Evolutionary conservation across 2,329 filamentous ascomycete genomes (phyloP).

Genomic region (Fusarium odoratissimum): DNA sequence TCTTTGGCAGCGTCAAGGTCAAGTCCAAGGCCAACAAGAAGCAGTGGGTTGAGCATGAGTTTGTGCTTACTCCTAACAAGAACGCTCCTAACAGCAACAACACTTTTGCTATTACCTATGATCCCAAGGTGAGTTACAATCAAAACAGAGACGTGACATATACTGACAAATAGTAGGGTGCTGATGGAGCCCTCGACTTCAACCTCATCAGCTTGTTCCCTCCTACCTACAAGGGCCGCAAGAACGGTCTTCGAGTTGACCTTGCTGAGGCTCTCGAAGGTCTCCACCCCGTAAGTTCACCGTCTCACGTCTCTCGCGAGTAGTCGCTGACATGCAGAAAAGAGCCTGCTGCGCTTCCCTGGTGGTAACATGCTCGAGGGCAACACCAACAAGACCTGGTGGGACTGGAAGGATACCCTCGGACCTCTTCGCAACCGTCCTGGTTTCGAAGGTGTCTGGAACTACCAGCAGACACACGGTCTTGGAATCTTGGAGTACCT

Average conservation of each 20-base stretch:
- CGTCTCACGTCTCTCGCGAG: rapidly evolving
- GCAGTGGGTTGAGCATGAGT: constrained; percentile 65
- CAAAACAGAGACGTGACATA: rapidly evolving
- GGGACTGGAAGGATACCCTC: constrained; percentile 66
- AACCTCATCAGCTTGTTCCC: constrained; percentile 70
- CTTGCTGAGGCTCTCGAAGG: constrained; percentile 64
- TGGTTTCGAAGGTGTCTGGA: constrained; percentile 68
- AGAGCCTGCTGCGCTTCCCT: constrained; percentile 71
- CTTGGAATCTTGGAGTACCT: constrained; percentile 73
- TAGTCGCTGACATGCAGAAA: neutral
- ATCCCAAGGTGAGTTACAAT: constrained; percentile 44
- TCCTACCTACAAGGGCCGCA: constrained; percentile 67
- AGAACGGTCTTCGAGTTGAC: constrained; percentile 69
- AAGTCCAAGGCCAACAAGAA: constrained; percentile 53
- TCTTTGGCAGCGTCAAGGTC: constrained; percentile 61
- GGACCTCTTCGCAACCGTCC: constrained; percentile 66
- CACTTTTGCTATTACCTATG: constrained; percentile 65
- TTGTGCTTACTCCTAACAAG: constrained; percentile 55
- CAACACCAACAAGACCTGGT: constrained; percentile 55
- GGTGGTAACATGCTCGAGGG: constrained; percentile 73
- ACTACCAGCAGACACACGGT: constrained; percentile 71
- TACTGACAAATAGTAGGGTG: constrained; percentile 43
- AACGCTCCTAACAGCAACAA: constrained; percentile 67
- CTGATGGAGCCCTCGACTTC: constrained; percentile 62
- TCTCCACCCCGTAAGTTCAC: constrained; percentile 59